Evolutionary conservation across 352 stramenopile species (phyloP).

Genomic region (Phytophthora fragariaefolia): DNA sequence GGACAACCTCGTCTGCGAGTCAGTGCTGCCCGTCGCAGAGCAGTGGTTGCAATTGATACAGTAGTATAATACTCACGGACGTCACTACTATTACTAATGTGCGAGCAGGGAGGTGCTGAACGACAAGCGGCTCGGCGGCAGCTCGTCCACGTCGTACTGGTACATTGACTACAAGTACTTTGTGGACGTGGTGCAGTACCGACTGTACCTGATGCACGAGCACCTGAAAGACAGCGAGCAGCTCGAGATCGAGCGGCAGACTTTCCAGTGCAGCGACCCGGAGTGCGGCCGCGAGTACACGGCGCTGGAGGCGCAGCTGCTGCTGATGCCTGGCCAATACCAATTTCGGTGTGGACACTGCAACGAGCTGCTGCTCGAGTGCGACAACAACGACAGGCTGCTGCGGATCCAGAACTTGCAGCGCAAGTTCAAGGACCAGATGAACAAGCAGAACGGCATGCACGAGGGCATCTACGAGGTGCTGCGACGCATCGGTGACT

Average conservation of each 20-base stretch:
- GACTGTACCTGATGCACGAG: slow-evolving; percentile 89
- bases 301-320: slow-evolving; percentile 79
- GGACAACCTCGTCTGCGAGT: slow-evolving; percentile 89
- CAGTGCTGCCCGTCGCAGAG: slow-evolving; percentile 14
- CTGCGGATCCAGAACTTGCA: slow-evolving; percentile 78
- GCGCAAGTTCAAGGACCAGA: slow-evolving; percentile 90
- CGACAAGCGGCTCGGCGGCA: slow-evolving; percentile 85
- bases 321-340: slow-evolving; percentile 85
- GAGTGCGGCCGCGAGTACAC: slow-evolving; percentile 90
- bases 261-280: slow-evolving; percentile 85
- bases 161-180: slow-evolving; percentile 95
- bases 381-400: slow-evolving; percentile 87
- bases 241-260: slow-evolving; percentile 88
- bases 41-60: background rate
- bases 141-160: slow-evolving; percentile 90
- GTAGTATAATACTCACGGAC: slow-evolving; percentile 18
- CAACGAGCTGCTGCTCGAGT: slow-evolving; percentile 86
- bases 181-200: slow-evolving; percentile 89
- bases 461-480: slow-evolving; percentile 90
- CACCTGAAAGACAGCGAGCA: slow-evolving; percentile 88
- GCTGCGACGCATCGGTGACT: slow-evolving; percentile 79
- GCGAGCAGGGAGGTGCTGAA: slow-evolving; percentile 80
- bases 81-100: background rate
- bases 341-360: slow-evolving; percentile 89
- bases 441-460: slow-evolving; percentile 86